phyloP scores from a whole-genome alignment of 257 asterid genomes.

The Solanum tacnaense region DNA sequence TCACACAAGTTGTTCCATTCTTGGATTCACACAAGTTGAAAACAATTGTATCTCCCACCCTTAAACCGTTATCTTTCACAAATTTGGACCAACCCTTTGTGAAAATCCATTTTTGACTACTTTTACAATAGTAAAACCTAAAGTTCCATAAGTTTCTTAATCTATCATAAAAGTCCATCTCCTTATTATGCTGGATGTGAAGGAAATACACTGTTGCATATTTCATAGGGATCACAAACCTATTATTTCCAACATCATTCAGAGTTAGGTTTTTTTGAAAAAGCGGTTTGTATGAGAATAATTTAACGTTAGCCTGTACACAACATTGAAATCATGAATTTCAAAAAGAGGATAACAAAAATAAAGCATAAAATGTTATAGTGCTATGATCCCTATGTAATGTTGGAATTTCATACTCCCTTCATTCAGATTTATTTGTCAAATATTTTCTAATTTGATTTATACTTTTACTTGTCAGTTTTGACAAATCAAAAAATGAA shows the following conservation, averaged over 20 bases:
- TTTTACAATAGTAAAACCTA: conserved; percentile 60
- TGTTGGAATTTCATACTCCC: neutral
- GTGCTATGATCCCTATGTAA: neutral
- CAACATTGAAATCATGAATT: too few species aligned
- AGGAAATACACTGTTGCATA: neutral
- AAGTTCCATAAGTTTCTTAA: conserved; percentile 50
- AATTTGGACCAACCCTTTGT: conserved; percentile 73
- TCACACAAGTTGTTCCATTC: conserved; percentile 13
- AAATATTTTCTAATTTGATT: too few species aligned
- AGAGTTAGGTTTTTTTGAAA: conserved; percentile 57
- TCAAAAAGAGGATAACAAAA: neutral
- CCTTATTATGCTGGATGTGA: conserved; percentile 13
- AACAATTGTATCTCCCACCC: conserved; percentile 33
- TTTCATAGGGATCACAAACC: conserved; percentile 31
- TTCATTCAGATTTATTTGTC: too few species aligned
- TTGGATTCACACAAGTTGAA: conserved; percentile 36
- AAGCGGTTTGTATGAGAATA: neutral
- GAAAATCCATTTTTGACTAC: conserved; percentile 69
- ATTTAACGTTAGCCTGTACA: too few species aligned
- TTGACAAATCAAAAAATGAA: too few species aligned
- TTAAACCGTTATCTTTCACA: conserved; percentile 39
- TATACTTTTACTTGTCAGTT: too few species aligned
- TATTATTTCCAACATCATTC: conserved; percentile 41
- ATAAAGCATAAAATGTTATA: too few species aligned
- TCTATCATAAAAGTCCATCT: conserved; percentile 33